A percentile compares a stretch with the other conserved stretches of the same genome.
These are phyloP conservation scores for Leishmania major DNA, from an alignment of 208 protist genomes.

Conservation along the genomic window DNA sequence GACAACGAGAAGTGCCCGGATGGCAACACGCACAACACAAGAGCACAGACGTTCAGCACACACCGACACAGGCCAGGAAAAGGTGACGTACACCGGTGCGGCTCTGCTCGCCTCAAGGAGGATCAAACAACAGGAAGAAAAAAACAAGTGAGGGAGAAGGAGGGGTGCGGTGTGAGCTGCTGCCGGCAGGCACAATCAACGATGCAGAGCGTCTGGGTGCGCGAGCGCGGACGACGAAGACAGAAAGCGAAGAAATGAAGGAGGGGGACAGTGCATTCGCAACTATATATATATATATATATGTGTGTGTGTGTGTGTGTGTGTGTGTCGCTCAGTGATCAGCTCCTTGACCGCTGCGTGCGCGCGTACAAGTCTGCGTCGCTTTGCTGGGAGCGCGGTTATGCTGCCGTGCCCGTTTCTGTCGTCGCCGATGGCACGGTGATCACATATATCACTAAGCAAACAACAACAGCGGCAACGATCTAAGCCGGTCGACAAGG, in stretches of 20 bases:
- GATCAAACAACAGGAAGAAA: background rate
- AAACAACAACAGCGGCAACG: background rate
- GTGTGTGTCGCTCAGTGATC: background rate
- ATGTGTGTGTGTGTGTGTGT: background rate
- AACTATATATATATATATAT: background rate
- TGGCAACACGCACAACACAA: background rate
- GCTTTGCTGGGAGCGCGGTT: background rate
- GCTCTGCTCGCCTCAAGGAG: background rate
- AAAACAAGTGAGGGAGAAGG: background rate
- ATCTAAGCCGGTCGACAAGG: background rate
- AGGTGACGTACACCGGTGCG: background rate
- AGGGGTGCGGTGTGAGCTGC: background rate
- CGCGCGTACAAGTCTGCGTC: background rate
- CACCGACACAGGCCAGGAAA: too few relatives aligned
- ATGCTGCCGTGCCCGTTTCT: background rate
- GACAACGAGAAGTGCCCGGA: background rate
- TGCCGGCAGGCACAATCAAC: background rate
- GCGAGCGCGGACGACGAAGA: background rate
- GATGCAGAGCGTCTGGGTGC: background rate
- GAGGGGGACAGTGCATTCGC: background rate
- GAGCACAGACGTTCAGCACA: too few relatives aligned
- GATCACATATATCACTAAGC: background rate
- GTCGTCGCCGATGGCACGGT: background rate
- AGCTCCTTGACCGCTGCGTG: background rate
- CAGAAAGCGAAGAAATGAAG: background rate